phyloP scores from a whole-genome alignment of 768 basidiomycete genomes.

The Boletus reticulatus region DNA sequence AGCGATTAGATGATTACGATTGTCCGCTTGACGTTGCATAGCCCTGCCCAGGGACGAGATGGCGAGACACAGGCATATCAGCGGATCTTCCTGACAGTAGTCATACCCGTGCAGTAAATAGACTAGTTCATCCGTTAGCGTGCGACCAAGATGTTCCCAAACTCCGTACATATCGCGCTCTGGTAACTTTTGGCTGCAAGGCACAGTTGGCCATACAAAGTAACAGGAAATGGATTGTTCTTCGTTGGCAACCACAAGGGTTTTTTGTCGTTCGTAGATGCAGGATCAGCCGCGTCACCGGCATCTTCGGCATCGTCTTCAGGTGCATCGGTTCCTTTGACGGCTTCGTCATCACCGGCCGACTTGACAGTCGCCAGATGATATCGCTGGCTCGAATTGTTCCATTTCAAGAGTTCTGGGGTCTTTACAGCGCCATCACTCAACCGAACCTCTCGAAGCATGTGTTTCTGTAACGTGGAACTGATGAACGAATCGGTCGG shows the following conservation, averaged over 20 bases:
- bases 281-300: constrained; percentile 12
- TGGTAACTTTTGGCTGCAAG: constrained; percentile 87
- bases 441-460: constrained; percentile 76
- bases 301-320: constrained; percentile 37
- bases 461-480: constrained; percentile 77
- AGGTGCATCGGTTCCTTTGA: constrained; percentile 19
- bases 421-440: constrained; percentile 64
- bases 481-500: constrained; percentile 76
- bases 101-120: constrained; percentile 85
- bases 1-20: constrained; percentile 79
- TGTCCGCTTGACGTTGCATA: constrained; percentile 93
- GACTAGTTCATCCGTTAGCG: constrained; percentile 43
- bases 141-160: neutral
- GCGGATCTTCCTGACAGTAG: constrained; percentile 76
- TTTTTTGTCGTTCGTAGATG: constrained; percentile 22
- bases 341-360: constrained; percentile 17
- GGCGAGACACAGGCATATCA: constrained; percentile 80
- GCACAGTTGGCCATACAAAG: constrained; percentile 81
- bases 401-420: constrained; percentile 62
- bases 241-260: constrained; percentile 53
- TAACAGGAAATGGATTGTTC: constrained; percentile 65
- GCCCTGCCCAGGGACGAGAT: constrained; percentile 86
- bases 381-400: constrained; percentile 55
- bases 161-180: constrained; percentile 78
- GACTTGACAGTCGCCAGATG: constrained; percentile 36